Evolutionary conservation across 345 rosid species (phyloP).

Genomic region (Angophora floribunda): DNA sequence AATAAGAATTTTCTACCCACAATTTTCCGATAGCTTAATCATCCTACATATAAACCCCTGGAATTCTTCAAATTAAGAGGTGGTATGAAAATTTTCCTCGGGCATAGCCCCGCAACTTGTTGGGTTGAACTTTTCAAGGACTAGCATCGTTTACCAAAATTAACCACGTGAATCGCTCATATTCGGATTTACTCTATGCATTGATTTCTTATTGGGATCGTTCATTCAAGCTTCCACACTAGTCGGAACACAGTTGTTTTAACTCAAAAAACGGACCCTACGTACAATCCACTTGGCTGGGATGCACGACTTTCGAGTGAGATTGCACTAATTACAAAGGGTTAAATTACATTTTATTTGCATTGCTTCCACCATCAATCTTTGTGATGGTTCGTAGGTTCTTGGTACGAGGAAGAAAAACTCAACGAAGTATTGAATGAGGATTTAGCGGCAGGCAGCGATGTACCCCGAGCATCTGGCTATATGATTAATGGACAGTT

Average conservation of each 20-base stretch:
- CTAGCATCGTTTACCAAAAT: too few relatives aligned
- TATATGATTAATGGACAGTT: conserved; percentile 20
- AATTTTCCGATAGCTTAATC: too few relatives aligned
- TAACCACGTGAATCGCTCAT: too few relatives aligned
- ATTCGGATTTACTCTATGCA: not conserved
- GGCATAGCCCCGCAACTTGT: too few relatives aligned
- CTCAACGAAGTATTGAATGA: not conserved
- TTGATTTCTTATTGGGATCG: not conserved
- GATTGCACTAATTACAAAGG: not conserved
- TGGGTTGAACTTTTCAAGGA: too few relatives aligned
- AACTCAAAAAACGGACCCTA: not conserved
- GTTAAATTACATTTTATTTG: not conserved
- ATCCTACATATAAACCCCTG: too few relatives aligned
- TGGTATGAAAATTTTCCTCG: too few relatives aligned
- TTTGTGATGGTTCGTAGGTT: conserved; percentile 33
- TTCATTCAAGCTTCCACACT: not conserved
- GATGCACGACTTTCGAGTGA: not conserved
- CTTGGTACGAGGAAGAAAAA: conserved; percentile 1
- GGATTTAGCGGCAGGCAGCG: not conserved
- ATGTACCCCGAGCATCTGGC: not conserved
- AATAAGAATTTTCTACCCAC: too few relatives aligned
- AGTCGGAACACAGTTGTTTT: not conserved
- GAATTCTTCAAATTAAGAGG: too few relatives aligned
- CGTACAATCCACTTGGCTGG: not conserved
- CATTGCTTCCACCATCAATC: not conserved